Conservation (phyloP, 352 stramenopile genomes). For the Elongisporangium prolatum region DNA sequence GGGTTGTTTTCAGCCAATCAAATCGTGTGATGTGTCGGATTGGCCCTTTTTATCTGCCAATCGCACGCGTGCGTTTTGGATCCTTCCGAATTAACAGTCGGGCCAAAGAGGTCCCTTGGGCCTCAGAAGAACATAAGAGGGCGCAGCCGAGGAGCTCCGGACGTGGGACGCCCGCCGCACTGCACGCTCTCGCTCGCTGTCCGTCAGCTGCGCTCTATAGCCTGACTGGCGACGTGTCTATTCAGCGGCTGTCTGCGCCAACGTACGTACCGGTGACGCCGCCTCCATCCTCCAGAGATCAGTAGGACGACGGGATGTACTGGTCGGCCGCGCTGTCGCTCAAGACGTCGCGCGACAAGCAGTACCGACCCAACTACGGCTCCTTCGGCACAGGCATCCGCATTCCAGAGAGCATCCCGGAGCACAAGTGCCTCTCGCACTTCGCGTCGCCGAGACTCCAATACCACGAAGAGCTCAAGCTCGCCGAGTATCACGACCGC, state of each 20-base stretch:
- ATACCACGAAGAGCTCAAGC: constrained; percentile 14
- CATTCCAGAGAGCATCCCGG: constrained; percentile 72
- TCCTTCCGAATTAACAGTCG: not conserved
- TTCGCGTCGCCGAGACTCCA: constrained; percentile 41
- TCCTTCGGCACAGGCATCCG: constrained; percentile 57
- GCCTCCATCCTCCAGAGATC: constrained; percentile 1
- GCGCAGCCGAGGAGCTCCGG: not conserved
- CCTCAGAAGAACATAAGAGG: not conserved
- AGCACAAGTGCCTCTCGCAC: constrained; percentile 60
- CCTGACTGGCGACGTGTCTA: not conserved
- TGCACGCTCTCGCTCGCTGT: not conserved
- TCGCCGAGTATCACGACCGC: constrained; percentile 14
- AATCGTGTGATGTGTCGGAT: not conserved
- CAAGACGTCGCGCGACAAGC: constrained; percentile 31
- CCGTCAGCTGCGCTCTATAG: not conserved
- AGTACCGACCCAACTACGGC: constrained; percentile 39
- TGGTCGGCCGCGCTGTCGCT: constrained; percentile 71
- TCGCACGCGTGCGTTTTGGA: not conserved
- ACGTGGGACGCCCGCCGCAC: not conserved
- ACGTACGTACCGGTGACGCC: not conserved
- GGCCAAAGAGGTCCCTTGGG: not conserved
- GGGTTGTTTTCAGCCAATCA: not conserved
- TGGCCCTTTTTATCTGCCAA: not conserved
- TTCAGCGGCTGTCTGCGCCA: not conserved
- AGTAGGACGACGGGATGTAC: constrained; percentile 38